Base-by-base conservation (phyloP, 2,329 filamentous ascomycete species). In the Alternaria tenuissima region DNA sequence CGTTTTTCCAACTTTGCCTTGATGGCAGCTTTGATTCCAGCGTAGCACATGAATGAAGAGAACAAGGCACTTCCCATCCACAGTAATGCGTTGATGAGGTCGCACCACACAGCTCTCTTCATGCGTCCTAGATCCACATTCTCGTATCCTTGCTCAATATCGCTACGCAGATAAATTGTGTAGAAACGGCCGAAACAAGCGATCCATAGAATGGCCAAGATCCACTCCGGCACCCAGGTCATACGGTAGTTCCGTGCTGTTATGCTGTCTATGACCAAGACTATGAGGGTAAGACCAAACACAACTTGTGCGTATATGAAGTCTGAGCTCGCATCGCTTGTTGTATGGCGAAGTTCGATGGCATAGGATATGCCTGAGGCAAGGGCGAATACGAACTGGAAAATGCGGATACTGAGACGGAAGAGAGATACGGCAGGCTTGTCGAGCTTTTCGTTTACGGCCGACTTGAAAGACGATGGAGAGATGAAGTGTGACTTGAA, bases 311-410 rank as follows among this genome's bases (percentile, higher is more conserved):
- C 52, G 43, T 67, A 72, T 4, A 71, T 63, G 41, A 73, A 71
- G 24, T 53, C 59, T 14, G 57, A 59, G 20, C 36, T 47, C 4
- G 51, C 38, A 36, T 52, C 51, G 16, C 57, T 60, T 11, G 57
- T 41, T 30, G 58, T 38, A 28, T 59, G 51, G 20, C 38, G 22
- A 20, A 72, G 43, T 41, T 72, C 71, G 32, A 70, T 55, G 38
- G 65, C 68, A 55, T 73, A 71, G 7, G 62, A 70, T 26, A 68
- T 69, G 26, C 71, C 68, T n/a, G 71, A 65, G 11, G 66, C 66
- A 14, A 73, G 41, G 5, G 66, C 67, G 47, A 73, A 72, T 9
- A 61, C 57, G 39, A 72, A 52, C 48, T 73, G 63, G n/a, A 72
- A 56, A 22, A 72, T 20, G 16, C 64, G 67, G 22, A 69, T 48